Conservation (phyloP, 2,329 filamentous ascomycete species). For the Dryadomyces quercus-mongolicae region DNA sequence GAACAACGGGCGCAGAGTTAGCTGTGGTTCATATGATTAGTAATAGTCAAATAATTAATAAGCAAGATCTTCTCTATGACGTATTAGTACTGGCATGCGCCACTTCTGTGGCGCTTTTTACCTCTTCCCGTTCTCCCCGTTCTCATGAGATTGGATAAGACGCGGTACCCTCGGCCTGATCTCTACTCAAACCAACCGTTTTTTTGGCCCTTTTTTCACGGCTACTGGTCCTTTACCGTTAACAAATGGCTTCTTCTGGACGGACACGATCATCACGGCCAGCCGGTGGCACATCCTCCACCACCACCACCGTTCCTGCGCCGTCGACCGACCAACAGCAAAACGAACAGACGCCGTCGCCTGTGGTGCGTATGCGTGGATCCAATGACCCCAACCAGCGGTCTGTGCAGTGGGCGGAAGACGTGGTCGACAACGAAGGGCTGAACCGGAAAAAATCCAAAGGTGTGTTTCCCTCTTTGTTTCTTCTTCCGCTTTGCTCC, state of each 20-base stretch:
- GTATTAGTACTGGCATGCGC: too few relatives aligned
- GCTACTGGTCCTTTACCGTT: too few relatives aligned
- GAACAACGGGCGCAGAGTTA: not conserved
- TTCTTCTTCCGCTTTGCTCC: not conserved
- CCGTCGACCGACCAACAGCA: not conserved
- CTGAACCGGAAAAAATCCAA: conserved; percentile 91
- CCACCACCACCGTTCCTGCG: not conserved
- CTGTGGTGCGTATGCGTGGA: conserved; percentile 41
- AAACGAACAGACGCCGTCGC: conserved; percentile 8
- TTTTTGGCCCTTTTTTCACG: too few relatives aligned
- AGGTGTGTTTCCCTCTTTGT: conserved; percentile 37
- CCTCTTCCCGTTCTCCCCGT: too few relatives aligned
- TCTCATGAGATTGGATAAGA: too few relatives aligned
- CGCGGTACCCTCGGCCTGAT: too few relatives aligned
- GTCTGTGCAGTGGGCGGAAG: conserved; percentile 82
- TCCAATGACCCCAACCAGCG: conserved; percentile 33
- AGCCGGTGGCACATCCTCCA: not conserved
- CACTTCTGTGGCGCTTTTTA: too few relatives aligned
- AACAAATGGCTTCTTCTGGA: not conserved
- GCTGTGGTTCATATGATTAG: not conserved
- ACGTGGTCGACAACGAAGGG: conserved; percentile 90
- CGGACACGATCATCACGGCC: not conserved
- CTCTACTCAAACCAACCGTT: too few relatives aligned
- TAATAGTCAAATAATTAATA: too few relatives aligned
- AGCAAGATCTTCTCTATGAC: too few relatives aligned